phyloP scores from a whole-genome alignment of 306 rosid species.

The Fagus sylvatica region DNA sequence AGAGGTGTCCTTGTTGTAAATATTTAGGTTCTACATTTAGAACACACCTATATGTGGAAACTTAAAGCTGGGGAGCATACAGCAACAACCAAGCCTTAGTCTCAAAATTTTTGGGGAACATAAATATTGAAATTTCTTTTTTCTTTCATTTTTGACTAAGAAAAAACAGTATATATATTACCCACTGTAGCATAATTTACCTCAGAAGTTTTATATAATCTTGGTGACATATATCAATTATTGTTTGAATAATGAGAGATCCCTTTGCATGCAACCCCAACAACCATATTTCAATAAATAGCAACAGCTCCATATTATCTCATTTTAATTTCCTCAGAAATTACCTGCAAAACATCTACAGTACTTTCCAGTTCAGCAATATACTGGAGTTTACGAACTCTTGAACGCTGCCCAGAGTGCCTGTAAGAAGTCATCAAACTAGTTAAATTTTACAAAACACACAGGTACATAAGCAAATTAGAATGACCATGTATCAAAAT shows the following conservation, averaged over 20 bases:
- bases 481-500: not conserved
- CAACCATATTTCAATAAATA: conserved; percentile 1
- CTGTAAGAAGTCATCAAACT: conserved; percentile 26
- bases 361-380: conserved; percentile 50
- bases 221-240: not conserved
- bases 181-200: not conserved
- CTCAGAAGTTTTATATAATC: not conserved
- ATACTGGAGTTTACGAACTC: conserved; percentile 55
- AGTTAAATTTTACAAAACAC: not conserved
- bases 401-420: conserved; percentile 55
- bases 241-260: not conserved
- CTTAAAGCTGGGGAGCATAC: not conserved
- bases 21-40: not conserved
- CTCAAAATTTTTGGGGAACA: not conserved
- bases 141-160: not conserved
- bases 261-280: not conserved
- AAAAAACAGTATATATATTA: not conserved
- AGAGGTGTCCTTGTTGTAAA: not conserved
- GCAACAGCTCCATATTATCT: not conserved
- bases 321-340: not conserved
- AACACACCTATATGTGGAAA: not conserved
- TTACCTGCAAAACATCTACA: conserved; percentile 48
- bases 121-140: not conserved
- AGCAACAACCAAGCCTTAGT: too few relatives aligned
- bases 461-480: not conserved